These are phyloP conservation scores for Diaporthe australafricana DNA, from an alignment of 2,329 filamentous ascomycete genomes.

Conservation along the genomic window DNA sequence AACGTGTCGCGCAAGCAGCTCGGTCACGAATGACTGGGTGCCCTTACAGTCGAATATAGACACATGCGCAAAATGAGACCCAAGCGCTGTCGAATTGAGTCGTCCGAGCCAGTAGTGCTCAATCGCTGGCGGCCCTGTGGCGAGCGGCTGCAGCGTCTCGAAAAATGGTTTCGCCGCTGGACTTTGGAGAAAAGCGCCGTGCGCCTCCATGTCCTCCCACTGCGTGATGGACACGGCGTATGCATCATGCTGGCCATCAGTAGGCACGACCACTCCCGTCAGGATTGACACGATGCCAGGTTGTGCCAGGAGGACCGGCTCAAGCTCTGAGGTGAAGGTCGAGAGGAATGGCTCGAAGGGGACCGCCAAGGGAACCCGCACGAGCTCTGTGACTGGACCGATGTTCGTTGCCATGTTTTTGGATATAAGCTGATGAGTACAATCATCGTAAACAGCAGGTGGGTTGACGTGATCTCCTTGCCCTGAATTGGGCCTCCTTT, in stretches of 20 bases:
- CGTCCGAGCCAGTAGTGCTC: slow-evolving; percentile 11
- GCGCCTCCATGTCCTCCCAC: slow-evolving; percentile 19
- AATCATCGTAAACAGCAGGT: too few species aligned
- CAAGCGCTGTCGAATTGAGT: neutral
- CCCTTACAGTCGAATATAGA: neutral
- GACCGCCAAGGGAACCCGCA: slow-evolving; percentile 9
- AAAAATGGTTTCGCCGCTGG: slow-evolving; percentile 6
- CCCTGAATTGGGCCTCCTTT: too few species aligned
- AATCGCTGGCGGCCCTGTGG: neutral
- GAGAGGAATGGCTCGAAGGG: slow-evolving; percentile 8
- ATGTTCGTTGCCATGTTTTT: neutral
- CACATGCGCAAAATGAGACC: neutral
- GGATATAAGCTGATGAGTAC: neutral
- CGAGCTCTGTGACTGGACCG: slow-evolving; percentile 20
- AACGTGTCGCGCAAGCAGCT: neutral
- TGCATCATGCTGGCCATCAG: neutral
- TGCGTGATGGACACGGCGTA: slow-evolving; percentile 18
- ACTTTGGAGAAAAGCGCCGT: neutral
- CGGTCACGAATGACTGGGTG: neutral
- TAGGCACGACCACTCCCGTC: neutral
- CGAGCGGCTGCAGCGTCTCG: neutral
- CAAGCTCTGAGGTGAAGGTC: slow-evolving; percentile 8
- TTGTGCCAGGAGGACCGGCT: slow-evolving; percentile 13
- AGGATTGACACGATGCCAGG: slow-evolving; percentile 7
- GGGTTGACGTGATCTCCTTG: too few species aligned